Evolutionary conservation across 192 early-diverging fungal genomes (phyloP).

Genomic region (Gryganskiella cystojenkinii): DNA sequence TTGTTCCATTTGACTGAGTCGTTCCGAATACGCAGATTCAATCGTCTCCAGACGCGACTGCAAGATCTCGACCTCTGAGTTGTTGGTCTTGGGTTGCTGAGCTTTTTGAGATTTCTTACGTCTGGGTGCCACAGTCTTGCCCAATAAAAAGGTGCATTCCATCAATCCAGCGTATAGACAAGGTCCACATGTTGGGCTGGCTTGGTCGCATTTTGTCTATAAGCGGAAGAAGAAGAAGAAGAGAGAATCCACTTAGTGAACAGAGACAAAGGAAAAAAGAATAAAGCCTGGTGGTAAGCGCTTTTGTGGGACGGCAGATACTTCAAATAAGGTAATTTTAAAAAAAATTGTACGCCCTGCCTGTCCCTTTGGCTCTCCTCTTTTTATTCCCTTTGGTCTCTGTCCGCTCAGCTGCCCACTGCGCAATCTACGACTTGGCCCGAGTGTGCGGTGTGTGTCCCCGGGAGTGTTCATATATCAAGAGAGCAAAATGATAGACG

Average conservation of each 20-base stretch:
- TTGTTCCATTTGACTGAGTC: slow-evolving; percentile 43
- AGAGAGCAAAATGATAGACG: too few relatives aligned
- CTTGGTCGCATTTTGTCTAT: slow-evolving; percentile 53
- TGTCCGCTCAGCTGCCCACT: neutral
- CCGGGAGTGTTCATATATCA: too few relatives aligned
- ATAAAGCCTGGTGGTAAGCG: neutral
- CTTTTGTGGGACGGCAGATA: too few relatives aligned
- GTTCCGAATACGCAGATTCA: slow-evolving; percentile 47
- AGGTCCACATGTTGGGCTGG: slow-evolving; percentile 37
- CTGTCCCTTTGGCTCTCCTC: too few relatives aligned
- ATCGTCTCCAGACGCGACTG: slow-evolving; percentile 39
- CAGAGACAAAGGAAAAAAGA: neutral
- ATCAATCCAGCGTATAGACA: slow-evolving; percentile 42
- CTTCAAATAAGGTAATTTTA: neutral
- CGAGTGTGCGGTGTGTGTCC: too few relatives aligned
- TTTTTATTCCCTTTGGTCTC: neutral
- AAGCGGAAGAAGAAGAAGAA: neutral
- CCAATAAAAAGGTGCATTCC: slow-evolving; percentile 47
- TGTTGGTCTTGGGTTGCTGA: too few relatives aligned
- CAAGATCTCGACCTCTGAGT: slow-evolving; percentile 39
- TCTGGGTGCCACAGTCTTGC: slow-evolving; percentile 35
- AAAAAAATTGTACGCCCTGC: too few relatives aligned
- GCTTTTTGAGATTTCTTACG: slow-evolving; percentile 31
- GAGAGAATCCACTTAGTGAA: neutral
- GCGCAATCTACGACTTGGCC: too few relatives aligned